Evolutionary conservation across 257 asterid genomes (phyloP), one percentile per base, ranked within the genome.

Genomic region (Salvia rosmarinus): DNA sequence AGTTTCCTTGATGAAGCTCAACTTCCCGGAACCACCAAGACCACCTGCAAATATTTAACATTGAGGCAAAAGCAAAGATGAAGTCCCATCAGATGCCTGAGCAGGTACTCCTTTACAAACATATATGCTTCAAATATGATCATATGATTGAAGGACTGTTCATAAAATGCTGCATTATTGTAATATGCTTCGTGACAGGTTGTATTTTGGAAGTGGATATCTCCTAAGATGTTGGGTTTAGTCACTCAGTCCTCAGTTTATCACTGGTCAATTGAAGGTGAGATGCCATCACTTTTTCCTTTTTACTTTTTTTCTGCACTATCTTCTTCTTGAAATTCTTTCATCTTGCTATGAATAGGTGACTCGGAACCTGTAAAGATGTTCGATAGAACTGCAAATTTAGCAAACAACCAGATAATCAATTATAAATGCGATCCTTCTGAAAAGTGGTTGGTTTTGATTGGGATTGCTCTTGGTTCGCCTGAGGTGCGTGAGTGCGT

Each of bases 1-100:
- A 67, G 61, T 68, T 68, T 76, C 46, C 70, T 79, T 74, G 77
- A 37, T 87, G 90, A 80, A 95, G 99, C 99, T 75, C 99, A 88
- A 95, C 88, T 90, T 74, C 86, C 95, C 11, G 99, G 98, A 64
- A 91, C 98, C 69, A 87, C 89, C 97, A 91, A 72, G 99, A 95
- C 76, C 99, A 91, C 83, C 82, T 95, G 77, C 99, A 95, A 86
- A 95, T 95, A 79, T 95, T 95, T 82, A 95, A 95, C 85, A 95
- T 95, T 44, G 99, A 95, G 84, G 90, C 96, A 43, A 95, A 95
- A 75, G 89, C 96, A 69, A 95, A 95, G 80, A 82, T 95, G 43
- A 95, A 95, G 80, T 89, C 99, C 5, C 83, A 91, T 82, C 98
- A 89, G 87, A 95, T 95, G 98, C 97, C 99, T 67, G 98, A 95